Evolutionary conservation across 164 flowering plant genomes (phyloP).

Genomic region (Dillenia turbinata): DNA sequence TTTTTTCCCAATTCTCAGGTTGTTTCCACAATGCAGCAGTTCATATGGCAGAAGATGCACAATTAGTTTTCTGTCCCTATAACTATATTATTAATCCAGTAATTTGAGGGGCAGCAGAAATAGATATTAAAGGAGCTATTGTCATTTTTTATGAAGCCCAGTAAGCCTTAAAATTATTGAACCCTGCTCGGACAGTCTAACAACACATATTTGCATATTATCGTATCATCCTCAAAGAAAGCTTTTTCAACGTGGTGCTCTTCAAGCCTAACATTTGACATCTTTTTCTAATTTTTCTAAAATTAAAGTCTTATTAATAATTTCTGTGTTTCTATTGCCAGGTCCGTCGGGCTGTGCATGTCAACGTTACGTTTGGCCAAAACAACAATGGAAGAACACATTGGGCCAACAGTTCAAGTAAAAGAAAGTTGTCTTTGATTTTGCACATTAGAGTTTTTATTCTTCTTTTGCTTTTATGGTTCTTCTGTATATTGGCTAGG

Average conservation of each 20-base stretch:
- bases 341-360: conserved; percentile 63
- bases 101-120: conserved; percentile 80
- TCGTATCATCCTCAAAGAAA: too few relatives aligned
- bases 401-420: conserved; percentile 28
- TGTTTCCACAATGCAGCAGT: conserved; percentile 96
- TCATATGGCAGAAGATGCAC: conserved; percentile 76
- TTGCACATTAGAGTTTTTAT: too few relatives aligned
- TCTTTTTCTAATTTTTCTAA: not conserved
- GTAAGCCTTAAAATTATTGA: conserved; percentile 36
- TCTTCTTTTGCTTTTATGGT: too few relatives aligned
- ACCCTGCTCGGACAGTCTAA: not conserved
- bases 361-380: conserved; percentile 36
- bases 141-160: conserved; percentile 96
- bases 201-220: too few relatives aligned
- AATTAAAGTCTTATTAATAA: not conserved
- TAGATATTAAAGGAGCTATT: conserved; percentile 73
- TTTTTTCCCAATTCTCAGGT: conserved; percentile 35
- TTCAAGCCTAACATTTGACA: not conserved
- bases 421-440: too few relatives aligned
- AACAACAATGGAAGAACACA: conserved; percentile 44
- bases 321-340: conserved; percentile 6
- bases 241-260: too few relatives aligned
- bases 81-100: conserved; percentile 75
- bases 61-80: conserved; percentile 90
- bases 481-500: too few relatives aligned